phyloP scores from a whole-genome alignment of 345 rosid species.

The Acer yangbiense region DNA sequence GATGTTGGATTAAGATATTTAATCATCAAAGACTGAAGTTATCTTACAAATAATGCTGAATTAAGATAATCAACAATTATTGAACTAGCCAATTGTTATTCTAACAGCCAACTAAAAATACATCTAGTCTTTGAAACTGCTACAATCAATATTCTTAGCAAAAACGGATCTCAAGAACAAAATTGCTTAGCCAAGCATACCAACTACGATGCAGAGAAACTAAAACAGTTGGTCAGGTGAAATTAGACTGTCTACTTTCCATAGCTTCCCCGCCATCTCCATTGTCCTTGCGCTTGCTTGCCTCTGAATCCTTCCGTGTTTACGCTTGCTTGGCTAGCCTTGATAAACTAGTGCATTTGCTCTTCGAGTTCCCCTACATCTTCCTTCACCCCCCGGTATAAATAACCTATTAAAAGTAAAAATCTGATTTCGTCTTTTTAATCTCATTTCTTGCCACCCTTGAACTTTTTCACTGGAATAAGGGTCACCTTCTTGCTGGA shows the following conservation, averaged over 20 bases:
- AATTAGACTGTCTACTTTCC: background rate
- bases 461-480: slow-evolving; percentile 66
- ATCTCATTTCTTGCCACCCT: slow-evolving; percentile 38
- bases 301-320: background rate
- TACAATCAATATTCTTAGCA: background rate
- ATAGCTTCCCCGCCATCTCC: background rate
- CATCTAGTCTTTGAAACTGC: background rate
- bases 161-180: slow-evolving; percentile 9
- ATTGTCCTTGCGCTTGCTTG: background rate
- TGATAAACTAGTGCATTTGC: background rate
- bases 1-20: background rate
- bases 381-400: background rate
- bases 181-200: slow-evolving; percentile 9
- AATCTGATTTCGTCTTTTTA: background rate
- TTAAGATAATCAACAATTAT: background rate
- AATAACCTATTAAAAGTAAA: background rate
- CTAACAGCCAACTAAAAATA: background rate
- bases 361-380: background rate
- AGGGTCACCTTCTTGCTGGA: slow-evolving; percentile 73
- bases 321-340: background rate
- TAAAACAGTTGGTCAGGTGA: background rate
- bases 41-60: background rate
- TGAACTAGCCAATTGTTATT: background rate
- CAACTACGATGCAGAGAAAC: background rate
- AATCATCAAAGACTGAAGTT: too few species aligned